phyloP scores from a whole-genome alignment of 345 rosid species.

The Mangifera indica region DNA sequence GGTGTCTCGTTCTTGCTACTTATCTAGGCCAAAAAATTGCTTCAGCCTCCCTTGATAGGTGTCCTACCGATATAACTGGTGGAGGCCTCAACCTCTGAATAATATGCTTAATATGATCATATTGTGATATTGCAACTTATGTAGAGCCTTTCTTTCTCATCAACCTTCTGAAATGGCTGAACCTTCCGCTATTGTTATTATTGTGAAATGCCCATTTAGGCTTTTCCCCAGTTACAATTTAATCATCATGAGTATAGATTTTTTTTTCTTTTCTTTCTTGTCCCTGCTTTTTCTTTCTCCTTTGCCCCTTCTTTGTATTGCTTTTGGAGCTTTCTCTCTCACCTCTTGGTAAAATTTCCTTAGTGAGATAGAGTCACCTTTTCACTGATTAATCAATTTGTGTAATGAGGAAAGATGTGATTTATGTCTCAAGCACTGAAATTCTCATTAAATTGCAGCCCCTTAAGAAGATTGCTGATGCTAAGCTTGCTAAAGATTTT shows the following conservation, averaged over 20 bases:
- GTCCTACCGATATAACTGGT: not conserved
- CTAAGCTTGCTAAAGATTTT: conserved; percentile 76
- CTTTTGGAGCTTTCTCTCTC: not conserved
- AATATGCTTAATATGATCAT: not conserved
- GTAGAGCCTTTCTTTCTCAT: not conserved
- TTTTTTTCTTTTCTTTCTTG: not conserved
- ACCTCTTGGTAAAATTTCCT: not conserved
- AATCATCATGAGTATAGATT: not conserved
- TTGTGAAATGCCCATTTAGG: not conserved
- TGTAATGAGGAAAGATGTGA: not conserved
- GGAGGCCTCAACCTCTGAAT: not conserved
- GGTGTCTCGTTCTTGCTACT: not conserved
- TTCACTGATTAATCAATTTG: not conserved
- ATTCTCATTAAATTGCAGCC: conserved; percentile 40
- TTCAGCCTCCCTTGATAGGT: not conserved
- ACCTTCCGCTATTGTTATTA: not conserved
- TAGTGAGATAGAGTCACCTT: not conserved
- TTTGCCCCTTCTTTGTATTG: not conserved
- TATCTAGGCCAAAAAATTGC: not conserved
- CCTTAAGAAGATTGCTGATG: conserved; percentile 66
- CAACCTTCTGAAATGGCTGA: not conserved
- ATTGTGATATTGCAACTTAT: not conserved
- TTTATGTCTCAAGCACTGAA: not conserved
- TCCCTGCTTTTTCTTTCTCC: not conserved
- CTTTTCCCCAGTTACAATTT: not conserved